Evolutionary conservation across 257 asterid species (phyloP).

Genomic region (Osmanthus fragrans): DNA sequence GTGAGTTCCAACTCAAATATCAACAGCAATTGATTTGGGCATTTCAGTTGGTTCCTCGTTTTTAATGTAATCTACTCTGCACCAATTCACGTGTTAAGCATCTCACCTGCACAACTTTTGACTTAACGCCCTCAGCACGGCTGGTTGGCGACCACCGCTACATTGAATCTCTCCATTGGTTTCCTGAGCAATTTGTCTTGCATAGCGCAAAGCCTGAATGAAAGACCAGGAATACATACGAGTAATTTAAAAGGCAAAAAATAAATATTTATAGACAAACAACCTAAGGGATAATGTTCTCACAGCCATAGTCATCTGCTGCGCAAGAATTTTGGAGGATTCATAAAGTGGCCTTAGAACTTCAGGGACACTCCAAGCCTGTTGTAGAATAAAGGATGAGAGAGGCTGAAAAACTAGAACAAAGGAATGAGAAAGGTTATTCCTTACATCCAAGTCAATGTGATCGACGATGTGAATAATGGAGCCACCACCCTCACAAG

Average conservation of each 20-base stretch:
- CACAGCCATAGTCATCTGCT: constrained; percentile 96
- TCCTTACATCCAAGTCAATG: constrained; percentile 72
- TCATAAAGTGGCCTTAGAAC: constrained; percentile 94
- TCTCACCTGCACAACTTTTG: constrained; percentile 81
- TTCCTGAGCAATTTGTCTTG: constrained; percentile 91
- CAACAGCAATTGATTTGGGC: background rate
- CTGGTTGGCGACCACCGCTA: constrained; percentile 84
- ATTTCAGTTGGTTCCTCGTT: background rate
- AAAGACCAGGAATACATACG: background rate
- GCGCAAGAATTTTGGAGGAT: constrained; percentile 92
- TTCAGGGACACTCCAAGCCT: constrained; percentile 92
- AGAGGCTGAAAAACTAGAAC: background rate
- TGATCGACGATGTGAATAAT: constrained; percentile 92
- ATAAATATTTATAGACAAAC: background rate
- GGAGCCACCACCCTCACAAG: constrained; percentile 98
- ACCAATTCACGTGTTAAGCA: background rate
- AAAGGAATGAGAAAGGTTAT: background rate
- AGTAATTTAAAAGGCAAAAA: background rate
- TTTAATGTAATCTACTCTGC: background rate
- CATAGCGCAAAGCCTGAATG: constrained; percentile 74
- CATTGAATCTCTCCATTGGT: constrained; percentile 82
- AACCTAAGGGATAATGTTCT: constrained; percentile 14
- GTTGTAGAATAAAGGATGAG: background rate
- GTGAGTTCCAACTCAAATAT: background rate
- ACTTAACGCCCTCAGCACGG: constrained; percentile 82